Conservation (phyloP, 2,329 filamentous ascomycete genomes). For the Cyanodermella asteris region DNA sequence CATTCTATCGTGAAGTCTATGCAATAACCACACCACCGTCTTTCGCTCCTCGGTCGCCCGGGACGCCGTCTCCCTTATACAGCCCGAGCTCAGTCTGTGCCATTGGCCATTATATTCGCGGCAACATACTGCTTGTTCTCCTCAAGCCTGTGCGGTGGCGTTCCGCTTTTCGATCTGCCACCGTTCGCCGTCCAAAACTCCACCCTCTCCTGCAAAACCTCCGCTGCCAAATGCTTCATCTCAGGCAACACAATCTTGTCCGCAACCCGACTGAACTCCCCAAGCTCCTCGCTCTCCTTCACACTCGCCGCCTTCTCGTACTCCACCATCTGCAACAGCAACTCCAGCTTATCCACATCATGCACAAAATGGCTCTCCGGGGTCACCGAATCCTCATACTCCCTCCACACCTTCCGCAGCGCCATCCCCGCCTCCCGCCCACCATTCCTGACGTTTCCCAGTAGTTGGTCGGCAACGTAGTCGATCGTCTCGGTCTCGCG, state of each 20-base stretch:
- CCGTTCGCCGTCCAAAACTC: conserved; percentile 51
- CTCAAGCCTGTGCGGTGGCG: too few relatives aligned
- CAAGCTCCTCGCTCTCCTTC: conserved; percentile 46
- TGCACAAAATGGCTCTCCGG: conserved; percentile 77
- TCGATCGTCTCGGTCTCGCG: conserved; percentile 83
- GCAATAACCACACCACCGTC: too few relatives aligned
- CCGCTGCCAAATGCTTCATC: conserved; percentile 56
- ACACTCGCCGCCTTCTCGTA: conserved; percentile 58
- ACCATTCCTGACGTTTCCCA: conserved; percentile 49
- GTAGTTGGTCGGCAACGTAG: conserved; percentile 51
- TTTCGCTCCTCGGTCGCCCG: too few relatives aligned
- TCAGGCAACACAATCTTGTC: conserved; percentile 52
- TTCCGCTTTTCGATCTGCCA: too few relatives aligned
- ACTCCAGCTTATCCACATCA: conserved; percentile 91
- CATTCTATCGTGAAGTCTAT: too few relatives aligned
- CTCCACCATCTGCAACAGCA: conserved; percentile 86
- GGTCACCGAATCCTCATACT: conserved; percentile 79
- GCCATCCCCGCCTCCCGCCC: conserved; percentile 46
- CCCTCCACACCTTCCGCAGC: conserved; percentile 67
- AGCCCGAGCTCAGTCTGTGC: too few relatives aligned
- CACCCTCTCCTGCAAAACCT: conserved; percentile 55
- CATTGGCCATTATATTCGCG: too few relatives aligned
- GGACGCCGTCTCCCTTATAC: too few relatives aligned
- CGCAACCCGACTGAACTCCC: conserved; percentile 70
- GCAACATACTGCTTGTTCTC: too few relatives aligned